Evolutionary conservation across 208 protist species (phyloP), one percentile per base, ranked within the genome.

Genomic region (Acanthamoeba sp.): DNA sequence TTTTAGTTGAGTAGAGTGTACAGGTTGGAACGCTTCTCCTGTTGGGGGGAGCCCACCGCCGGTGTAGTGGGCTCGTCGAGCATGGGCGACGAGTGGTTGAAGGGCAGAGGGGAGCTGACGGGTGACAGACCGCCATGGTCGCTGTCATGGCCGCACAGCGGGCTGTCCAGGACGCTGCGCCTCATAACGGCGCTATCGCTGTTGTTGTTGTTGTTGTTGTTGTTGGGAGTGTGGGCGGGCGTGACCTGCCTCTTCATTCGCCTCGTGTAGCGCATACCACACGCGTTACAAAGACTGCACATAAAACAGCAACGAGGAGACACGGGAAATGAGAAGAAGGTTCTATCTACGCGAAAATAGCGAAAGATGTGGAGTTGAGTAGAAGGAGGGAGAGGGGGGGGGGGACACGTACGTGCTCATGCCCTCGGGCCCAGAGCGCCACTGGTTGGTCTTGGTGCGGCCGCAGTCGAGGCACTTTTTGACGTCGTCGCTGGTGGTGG

Each of bases 191-290:
- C 55, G 55, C 16, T 12, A 27, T 12, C 22, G 16, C 18, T 45
- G 34, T 42, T 80, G 29, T 20, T 82, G 9, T 20, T 50, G 20
- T 50, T 38, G 36, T 1, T 2, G 36, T 2, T 3, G 73, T 6
- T 50, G 36, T 82, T 42, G 73, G 18, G 20, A 4, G 1, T 6
- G 12, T 3, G 38, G 20, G 73, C 10, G 36, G 38, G 9, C 24
- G 2, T n/a, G 29, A 38, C 73, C 2, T 55, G 10, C 40, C 38
- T 45, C 73, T 82, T 82, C 27, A 32, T 42, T 4, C 40, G 32
- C 42, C 73, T 42, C 73, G 73, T 52, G 73, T 52, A 82, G 9
- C 73, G 73, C 73, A 82, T 82, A 6, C 73, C 73, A n/a, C 73
- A 82, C 24, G 73, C 73, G 64, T 71, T 71, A n/a, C 64, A 71